Base-by-base conservation (phyloP, 2,329 filamentous ascomycete species). In the Aureobasidium melanogenum region DNA sequence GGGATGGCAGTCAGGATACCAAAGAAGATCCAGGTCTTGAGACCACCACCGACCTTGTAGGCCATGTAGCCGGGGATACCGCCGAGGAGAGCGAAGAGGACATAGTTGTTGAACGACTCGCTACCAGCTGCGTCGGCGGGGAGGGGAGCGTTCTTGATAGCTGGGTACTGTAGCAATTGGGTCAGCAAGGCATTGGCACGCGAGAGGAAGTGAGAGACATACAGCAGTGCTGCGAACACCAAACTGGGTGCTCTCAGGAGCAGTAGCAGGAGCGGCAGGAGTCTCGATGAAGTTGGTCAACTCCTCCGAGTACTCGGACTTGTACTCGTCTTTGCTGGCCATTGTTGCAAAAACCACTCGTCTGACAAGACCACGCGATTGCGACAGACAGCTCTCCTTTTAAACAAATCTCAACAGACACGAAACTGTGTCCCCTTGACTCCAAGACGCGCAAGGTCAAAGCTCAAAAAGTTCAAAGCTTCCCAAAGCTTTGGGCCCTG, bases 141-240 rank as follows among this genome's bases (percentile, higher is more conserved):
- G 46, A 97, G 85, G 66, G 94, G 91, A 52, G 87, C 89, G 84
- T 97, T 97, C 74, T 95, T 89, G 78, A 97, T 97, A 64, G 91
- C 79, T 34, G 90, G 88, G 70, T 85, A 93, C 92, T 95, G 71
- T 66, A 65, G 66, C 22, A 24, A 17, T 26, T 9, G 14, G 15
- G 32, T 38, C 17, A 47, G n/a, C 62, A 63, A 67, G 61, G 62
- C 64, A 66, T 67, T 57, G 44, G 36, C 39, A 43, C 30, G 46
- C 32, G n/a, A 59, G 55, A 28, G 28, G 17, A 47, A 41, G 46
- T 64, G 51, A 64, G 57, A 61, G 36, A 73, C 82, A 67, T 77
- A 86, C 84, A 67, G 80, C 77, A 57, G 84, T 86, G 43, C 81
- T 84, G 67, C 79, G 76, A 60, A 87, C 84, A 69, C 84, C 84